phyloP scores from a whole-genome alignment of 805 yeast genomes.

The Cyberlindnera veronae region DNA sequence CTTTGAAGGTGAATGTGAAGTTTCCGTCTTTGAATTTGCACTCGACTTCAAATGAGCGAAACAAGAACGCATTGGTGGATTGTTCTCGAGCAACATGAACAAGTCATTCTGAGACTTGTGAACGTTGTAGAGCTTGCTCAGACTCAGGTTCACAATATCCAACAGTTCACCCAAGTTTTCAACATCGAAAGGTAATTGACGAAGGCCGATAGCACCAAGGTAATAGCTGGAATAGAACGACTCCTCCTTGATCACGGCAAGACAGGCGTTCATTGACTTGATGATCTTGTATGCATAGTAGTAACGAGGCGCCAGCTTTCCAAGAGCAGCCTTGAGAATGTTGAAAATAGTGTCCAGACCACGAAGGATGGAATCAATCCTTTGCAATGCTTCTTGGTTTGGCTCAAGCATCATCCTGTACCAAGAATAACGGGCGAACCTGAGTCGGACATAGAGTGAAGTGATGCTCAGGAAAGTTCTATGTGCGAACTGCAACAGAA shows the following conservation, averaged over 20 bases:
- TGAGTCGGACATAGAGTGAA: constrained; percentile 10
- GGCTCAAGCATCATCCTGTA: not conserved
- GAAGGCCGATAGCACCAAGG: constrained; percentile 9
- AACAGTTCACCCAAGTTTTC: not conserved
- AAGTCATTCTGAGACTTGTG: not conserved
- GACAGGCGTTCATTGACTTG: constrained; percentile 2
- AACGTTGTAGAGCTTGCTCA: not conserved
- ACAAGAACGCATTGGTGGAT: too few species aligned
- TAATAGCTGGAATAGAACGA: constrained; percentile 8
- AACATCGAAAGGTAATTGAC: constrained; percentile 2
- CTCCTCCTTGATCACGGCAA: constrained; percentile 2
- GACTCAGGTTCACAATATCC: constrained; percentile 2
- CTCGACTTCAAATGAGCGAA: too few species aligned
- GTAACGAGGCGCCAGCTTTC: constrained; percentile 6
- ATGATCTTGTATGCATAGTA: constrained; percentile 13
- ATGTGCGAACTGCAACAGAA: constrained; percentile 2
- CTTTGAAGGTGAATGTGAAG: too few species aligned
- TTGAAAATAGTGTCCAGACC: constrained; percentile 5
- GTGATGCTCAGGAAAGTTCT: constrained; percentile 2
- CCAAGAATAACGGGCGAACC: constrained; percentile 8
- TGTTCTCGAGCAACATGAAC: not conserved
- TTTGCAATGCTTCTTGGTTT: not conserved
- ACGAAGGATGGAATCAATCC: not conserved
- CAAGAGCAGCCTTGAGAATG: constrained; percentile 1
- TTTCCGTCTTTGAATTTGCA: too few species aligned